Base-by-base conservation (phyloP, 2,329 filamentous ascomycete species). In the Ceratocystis huliohia region DNA sequence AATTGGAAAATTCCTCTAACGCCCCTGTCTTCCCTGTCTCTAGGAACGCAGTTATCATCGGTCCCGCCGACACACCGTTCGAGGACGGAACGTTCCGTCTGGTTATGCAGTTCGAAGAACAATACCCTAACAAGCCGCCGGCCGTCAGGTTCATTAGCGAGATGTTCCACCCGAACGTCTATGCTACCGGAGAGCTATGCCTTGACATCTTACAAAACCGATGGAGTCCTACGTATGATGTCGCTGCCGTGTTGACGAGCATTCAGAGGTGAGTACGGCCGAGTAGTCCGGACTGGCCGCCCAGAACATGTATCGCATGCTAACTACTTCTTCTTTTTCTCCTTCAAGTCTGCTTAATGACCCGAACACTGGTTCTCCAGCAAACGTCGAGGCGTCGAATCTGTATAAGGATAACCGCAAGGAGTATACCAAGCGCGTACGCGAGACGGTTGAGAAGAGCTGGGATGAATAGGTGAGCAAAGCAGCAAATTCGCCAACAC, bases 81-180 rank as follows among this genome's bases (percentile, higher is more conserved):
- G 94, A 99, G 77, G 94, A 99, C 76, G 94, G 94, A 69, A 99
- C 94, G 25, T 99, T 99, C 76, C 84, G 93, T 70, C 86, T 99
- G 10, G 92, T 97, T 64, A 97, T 99, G 93, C 91, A 96, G 74
- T 99, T 99, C 72, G 94, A 97, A 75, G 94, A 99, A 76, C 92
- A 96, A 73, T 99, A 99, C 73, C 94, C 94, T 37, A 99, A 97
- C 79, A 97, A 97, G 76, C 94, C 94, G 4, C 94, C 94, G 0
- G 89, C 91, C 44, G 94, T 97, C 78, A 97, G 97, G 75, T 99
- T 99, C 76, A 96, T 99, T 75, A 96, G 90, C 76, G 86, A 94
- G 75, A 99, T 99, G 94, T 99, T 99, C 77, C 94, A 99, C 73
- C 94, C 94, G 20, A 99, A 99, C 74, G 94, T 99, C 67, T 99